Base-by-base conservation (phyloP, 306 rosid genomes). In the Myrica gale region DNA sequence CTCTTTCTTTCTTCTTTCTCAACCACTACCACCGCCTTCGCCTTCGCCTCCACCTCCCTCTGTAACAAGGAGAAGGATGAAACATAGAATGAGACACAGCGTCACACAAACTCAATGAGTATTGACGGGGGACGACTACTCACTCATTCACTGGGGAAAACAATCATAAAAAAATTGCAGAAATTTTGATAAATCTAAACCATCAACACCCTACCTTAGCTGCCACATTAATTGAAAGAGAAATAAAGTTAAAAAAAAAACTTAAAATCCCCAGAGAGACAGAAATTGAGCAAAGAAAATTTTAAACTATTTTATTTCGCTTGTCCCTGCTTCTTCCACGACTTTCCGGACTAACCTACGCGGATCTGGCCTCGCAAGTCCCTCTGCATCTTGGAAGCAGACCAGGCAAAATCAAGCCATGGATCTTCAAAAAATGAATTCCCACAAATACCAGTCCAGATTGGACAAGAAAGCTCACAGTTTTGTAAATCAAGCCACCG, bases 1-100 rank as follows among this genome's bases (percentile, higher is more conserved):
- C 37, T 32, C 61, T 13, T 45, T 54, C 0, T 61, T 57, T 21
- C 72, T 41, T 21, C 11, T 43, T 66, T 68, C 76, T 50, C 63
- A 41, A 76, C 56, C 19, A 47, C 70, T 50, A 75, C 67, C 5
- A 57, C 23, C 39, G 11, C 54, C 41, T 48, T 17, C 47, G 8
- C 56, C 43, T 62, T 71, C 47, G 8, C 56, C 43, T 62, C 65
- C 67, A 37, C 41, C 6, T 44, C 44, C 51, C 54, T 60, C 84
- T 77, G 84, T 74, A 67, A 74, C 75, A 47, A 53, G 23, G 46
- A 58, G 54, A 80, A 83, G 26, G 7, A 51, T 68, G 37, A 32
- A 72, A 63, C n/a, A 48, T 75, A 5, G 20, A 78, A 74, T 23
- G 13, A 68, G 21, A 57, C 23, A 1, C 11, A 20, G 19, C 19